A percentile compares a stretch with the other conserved stretches of the same genome.
Evolutionary conservation across 1,139 yeast species (phyloP).

Genomic region (Nakaseomyces nivariensis): DNA sequence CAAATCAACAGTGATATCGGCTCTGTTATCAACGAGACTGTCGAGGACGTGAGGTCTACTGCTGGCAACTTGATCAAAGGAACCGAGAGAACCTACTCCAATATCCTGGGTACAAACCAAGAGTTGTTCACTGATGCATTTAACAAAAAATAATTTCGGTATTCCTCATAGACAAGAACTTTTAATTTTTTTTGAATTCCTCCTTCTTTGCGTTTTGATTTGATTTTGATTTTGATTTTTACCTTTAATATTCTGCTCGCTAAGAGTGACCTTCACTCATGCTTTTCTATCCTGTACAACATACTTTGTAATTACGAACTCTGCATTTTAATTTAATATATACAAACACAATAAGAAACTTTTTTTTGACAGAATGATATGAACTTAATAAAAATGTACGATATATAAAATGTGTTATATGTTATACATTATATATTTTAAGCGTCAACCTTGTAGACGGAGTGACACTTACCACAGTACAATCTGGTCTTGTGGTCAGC

Average conservation of each 20-base stretch:
- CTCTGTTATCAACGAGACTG: constrained; percentile 23
- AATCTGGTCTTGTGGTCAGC: constrained; percentile 98
- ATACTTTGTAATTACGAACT: background rate
- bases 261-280: too few species aligned
- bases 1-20: constrained; percentile 30
- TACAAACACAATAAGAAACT: too few species aligned
- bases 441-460: constrained; percentile 49
- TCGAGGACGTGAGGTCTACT: constrained; percentile 22
- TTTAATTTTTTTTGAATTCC: too few species aligned
- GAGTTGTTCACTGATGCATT: constrained; percentile 29
- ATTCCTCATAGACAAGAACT: background rate
- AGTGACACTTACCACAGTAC: constrained; percentile 99
- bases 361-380: too few species aligned
- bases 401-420: background rate
- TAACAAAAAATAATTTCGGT: constrained; percentile 12
- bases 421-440: constrained; percentile 8
- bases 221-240: too few species aligned
- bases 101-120: constrained; percentile 22
- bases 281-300: background rate
- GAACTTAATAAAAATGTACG: too few species aligned
- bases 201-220: too few species aligned
- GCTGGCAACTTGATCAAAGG: constrained; percentile 23
- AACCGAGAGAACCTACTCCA: constrained; percentile 25
- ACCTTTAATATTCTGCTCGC: too few species aligned
- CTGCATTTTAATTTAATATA: too few species aligned